Evolutionary conservation across 2,329 filamentous ascomycete genomes (phyloP).

Genomic region (Colletotrichum cordylinicola): DNA sequence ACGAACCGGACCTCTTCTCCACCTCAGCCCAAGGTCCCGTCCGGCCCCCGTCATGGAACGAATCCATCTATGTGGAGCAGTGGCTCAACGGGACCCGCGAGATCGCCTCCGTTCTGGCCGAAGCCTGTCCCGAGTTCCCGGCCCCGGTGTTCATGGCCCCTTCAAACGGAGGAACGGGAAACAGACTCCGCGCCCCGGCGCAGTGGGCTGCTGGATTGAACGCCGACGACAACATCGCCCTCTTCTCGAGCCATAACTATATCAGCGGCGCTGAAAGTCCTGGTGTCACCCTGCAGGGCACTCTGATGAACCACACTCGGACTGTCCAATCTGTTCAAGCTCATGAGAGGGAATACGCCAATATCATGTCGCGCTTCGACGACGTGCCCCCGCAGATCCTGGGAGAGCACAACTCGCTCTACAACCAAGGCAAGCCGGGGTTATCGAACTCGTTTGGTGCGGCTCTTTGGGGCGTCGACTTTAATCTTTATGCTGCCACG

Average conservation of each 20-base stretch:
- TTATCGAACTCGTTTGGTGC: constrained; percentile 70
- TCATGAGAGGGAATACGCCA: constrained; percentile 52
- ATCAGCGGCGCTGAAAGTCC: constrained; percentile 64
- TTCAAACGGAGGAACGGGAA: constrained; percentile 59
- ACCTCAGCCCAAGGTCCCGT: constrained; percentile 56
- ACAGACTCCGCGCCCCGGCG: constrained; percentile 53
- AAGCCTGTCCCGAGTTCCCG: constrained; percentile 56
- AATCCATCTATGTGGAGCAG: constrained; percentile 59
- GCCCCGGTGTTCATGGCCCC: constrained; percentile 58
- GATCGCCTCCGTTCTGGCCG: constrained; percentile 50
- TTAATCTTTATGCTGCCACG: constrained; percentile 62
- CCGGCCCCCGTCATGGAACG: constrained; percentile 58
- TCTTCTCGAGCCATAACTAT: constrained; percentile 69
- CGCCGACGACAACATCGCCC: constrained; percentile 50
- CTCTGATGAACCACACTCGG: constrained; percentile 67
- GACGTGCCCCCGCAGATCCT: constrained; percentile 61
- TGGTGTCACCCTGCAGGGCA: constrained; percentile 66
- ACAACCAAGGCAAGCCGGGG: constrained; percentile 65
- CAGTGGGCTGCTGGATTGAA: constrained; percentile 62
- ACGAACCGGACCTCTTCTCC: constrained; percentile 67
- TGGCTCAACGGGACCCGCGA: constrained; percentile 61
- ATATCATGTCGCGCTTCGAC: constrained; percentile 45
- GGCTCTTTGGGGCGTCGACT: constrained; percentile 69
- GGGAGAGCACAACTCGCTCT: constrained; percentile 68
- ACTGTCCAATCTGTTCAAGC: constrained; percentile 53